Evolutionary conservation across 441 rosid species (phyloP).

Genomic region (Cnidoscolus chayamansa): DNA sequence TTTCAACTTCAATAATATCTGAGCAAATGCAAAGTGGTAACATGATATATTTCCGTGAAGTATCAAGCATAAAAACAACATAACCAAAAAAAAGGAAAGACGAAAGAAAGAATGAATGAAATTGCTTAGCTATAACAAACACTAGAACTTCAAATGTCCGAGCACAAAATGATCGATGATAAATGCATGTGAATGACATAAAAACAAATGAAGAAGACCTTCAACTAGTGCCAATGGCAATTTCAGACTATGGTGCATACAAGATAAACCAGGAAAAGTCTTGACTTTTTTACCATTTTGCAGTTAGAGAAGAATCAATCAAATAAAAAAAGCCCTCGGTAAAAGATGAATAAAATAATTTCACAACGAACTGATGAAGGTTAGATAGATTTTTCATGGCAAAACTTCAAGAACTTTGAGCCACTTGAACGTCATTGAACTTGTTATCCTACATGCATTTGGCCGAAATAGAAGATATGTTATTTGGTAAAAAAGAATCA

Average conservation of each 20-base stretch:
- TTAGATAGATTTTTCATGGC: no score
- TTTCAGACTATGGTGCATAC: background rate
- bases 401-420: background rate
- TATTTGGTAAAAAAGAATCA: slow-evolving; percentile 5
- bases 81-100: background rate
- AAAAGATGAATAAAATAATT: no score
- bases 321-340: no score
- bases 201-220: background rate
- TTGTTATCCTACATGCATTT: background rate
- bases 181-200: background rate
- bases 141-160: background rate
- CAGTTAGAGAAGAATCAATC: no score
- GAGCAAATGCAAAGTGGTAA: no score
- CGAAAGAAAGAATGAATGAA: background rate
- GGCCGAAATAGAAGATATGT: background rate
- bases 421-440: background rate
- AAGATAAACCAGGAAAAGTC: no score
- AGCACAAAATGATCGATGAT: background rate
- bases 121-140: background rate
- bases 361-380: no score
- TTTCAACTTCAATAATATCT: background rate
- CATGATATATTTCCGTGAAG: background rate
- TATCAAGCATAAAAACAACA: background rate
- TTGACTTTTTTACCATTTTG: no score
- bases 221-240: background rate